Evolutionary conservation across 1,284 basidiomycete species (phyloP), one percentile per base, ranked within the genome.

Genomic region (Cryptococcus deneoformans): DNA sequence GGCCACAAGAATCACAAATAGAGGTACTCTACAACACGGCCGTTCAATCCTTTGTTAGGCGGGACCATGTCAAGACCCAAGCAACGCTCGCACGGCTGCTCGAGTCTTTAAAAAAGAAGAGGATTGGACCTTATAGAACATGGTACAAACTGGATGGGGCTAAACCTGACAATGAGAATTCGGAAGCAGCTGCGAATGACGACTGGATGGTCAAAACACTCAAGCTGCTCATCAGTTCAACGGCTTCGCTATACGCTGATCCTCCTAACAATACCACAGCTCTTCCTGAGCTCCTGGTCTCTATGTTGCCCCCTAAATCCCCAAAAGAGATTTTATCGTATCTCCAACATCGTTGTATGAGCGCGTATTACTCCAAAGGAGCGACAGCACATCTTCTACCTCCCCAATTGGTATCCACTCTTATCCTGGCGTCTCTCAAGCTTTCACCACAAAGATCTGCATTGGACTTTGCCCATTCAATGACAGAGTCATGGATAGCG

Each of bases 31-130:
- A 76, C 66, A 74, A 75, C 59, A 63, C 68, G 8, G 71, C 74
- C 34, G 71, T 73, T 29, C 74, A 76, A 56, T 68, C 70, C n/a
- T 76, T 76, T 53, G 72, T 76, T 16, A 64, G 74, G 8, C 65
- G 72, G 36, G 74, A 76, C 58, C 74, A 76, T 51, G 53, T 64
- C 59, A 72, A 71, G 57, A 71, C 72, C 10, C 69, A 72, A 44
- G 63, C 66, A 7, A 61, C 68, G 4, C 66, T 76, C 5, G 46
- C 54, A 6, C 60, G 65, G 37, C 58, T 76, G 1, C 53, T 74
- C 7, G 57, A 55, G 5, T 59, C 65, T 4, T 57, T 64, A 1
- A 45, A 50, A 14, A 34, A 45, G 46, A 56, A 65, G 34, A 60
- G 20, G 8, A 20, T 12, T 20, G 37, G 11, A 5, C 9, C 16